phyloP scores from a whole-genome alignment of 805 yeast species.

The Candida vaughaniae region DNA sequence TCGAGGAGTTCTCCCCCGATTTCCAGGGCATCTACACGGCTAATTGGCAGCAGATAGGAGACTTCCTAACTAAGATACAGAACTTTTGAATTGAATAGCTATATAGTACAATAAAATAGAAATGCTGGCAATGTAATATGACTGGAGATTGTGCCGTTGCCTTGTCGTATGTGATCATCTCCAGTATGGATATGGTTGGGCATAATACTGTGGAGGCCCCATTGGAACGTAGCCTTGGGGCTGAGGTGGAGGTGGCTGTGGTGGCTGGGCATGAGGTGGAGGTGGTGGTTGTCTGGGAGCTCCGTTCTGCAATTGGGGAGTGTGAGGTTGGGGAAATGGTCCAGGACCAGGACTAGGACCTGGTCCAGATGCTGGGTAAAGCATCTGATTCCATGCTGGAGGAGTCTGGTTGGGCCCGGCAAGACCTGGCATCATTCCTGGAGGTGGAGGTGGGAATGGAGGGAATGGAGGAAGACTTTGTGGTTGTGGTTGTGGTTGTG shows the following conservation, averaged over 20 bases:
- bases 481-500: slow-evolving; percentile 15
- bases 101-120: slow-evolving; percentile 6
- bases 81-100: slow-evolving; percentile 5
- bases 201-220: slow-evolving; percentile 11
- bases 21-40: slow-evolving; percentile 3
- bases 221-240: slow-evolving; percentile 5
- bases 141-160: neutral
- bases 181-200: slow-evolving; percentile 7
- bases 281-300: slow-evolving; percentile 3
- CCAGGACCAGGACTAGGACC: slow-evolving; percentile 5
- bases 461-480: slow-evolving; percentile 6
- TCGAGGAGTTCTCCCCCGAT: neutral
- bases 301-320: slow-evolving; percentile 4
- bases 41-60: slow-evolving; percentile 4
- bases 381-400: slow-evolving; percentile 21
- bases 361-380: slow-evolving; percentile 9
- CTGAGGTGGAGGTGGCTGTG: slow-evolving; percentile 1
- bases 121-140: slow-evolving; percentile 5
- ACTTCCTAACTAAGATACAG: neutral
- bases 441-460: slow-evolving; percentile 8
- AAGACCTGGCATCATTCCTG: slow-evolving; percentile 2
- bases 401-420: slow-evolving; percentile 12
- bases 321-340: slow-evolving; percentile 9
- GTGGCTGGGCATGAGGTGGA: slow-evolving; percentile 7
- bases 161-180: slow-evolving; percentile 4